A percentile compares a stretch with the other conserved stretches of the same genome.
Conservation (phyloP, 805 yeast genomes). For the Grigorovia jiainica region DNA sequence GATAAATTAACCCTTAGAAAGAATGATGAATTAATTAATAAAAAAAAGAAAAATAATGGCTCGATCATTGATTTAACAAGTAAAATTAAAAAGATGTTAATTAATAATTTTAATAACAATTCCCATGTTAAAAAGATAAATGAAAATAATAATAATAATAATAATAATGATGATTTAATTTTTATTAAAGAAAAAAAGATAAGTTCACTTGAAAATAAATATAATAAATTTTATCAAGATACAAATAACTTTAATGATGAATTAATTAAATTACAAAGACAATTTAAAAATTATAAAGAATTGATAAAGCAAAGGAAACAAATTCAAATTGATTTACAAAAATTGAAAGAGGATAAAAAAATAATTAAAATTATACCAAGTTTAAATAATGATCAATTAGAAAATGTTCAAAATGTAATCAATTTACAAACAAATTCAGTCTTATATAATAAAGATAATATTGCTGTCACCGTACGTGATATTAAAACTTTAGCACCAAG, state of each 20-base stretch:
- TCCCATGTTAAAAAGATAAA: neutral
- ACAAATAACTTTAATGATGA: slow-evolving; percentile 22
- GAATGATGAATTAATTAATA: neutral
- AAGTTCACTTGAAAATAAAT: slow-evolving; percentile 19
- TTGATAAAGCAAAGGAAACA: slow-evolving; percentile 35
- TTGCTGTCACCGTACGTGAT: slow-evolving; percentile 61
- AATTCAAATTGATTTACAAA: slow-evolving; percentile 26
- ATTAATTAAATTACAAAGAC: slow-evolving; percentile 25
- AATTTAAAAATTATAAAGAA: slow-evolving; percentile 36
- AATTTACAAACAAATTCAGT: slow-evolving; percentile 21
- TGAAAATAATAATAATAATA: neutral
- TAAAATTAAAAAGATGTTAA: slow-evolving; percentile 17
- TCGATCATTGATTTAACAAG: slow-evolving; percentile 22
- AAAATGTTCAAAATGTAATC: slow-evolving; percentile 21
- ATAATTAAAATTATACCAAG: slow-evolving; percentile 20
- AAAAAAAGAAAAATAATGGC: slow-evolving; percentile 8
- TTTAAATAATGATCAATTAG: slow-evolving; percentile 17
- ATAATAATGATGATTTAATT: slow-evolving; percentile 19
- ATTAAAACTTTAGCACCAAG: slow-evolving; percentile 59
- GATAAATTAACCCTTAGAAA: slow-evolving; percentile 8
- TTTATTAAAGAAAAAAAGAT: slow-evolving; percentile 22
- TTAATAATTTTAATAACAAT: slow-evolving; percentile 4
- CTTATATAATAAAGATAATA: slow-evolving; percentile 27
- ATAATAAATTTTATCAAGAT: slow-evolving; percentile 12
- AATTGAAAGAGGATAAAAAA: slow-evolving; percentile 9